phyloP scores from a whole-genome alignment of 1,284 basidiomycete species.

The Cystobasidium slooffiae region DNA sequence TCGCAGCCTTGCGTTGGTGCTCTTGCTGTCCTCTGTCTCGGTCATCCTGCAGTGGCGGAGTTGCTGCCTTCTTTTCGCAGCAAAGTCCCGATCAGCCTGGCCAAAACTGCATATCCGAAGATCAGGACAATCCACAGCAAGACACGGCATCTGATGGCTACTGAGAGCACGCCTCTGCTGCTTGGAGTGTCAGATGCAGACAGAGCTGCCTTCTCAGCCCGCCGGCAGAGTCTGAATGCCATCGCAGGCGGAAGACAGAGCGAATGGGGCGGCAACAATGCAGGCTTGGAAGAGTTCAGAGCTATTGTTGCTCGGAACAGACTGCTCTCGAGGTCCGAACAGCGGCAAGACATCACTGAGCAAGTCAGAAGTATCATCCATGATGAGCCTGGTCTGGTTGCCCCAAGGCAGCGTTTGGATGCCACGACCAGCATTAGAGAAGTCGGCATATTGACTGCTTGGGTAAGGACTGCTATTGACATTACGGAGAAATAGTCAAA shows the following conservation, averaged over 20 bases:
- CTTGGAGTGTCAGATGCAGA: slow-evolving; percentile 4
- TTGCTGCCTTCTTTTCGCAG: no score
- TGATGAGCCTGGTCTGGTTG: slow-evolving; percentile 21
- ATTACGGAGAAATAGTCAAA: neutral
- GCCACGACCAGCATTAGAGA: slow-evolving; percentile 19
- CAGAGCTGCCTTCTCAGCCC: slow-evolving; percentile 1
- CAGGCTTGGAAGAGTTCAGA: slow-evolving; percentile 25
- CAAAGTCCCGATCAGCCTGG: no score
- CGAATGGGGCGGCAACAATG: slow-evolving; percentile 26
- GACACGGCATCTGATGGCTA: slow-evolving; percentile 6
- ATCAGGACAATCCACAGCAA: neutral
- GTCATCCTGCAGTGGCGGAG: no score
- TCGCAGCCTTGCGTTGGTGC: no score
- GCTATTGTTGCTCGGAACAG: slow-evolving; percentile 2
- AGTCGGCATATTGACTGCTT: slow-evolving; percentile 19
- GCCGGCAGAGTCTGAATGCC: slow-evolving; percentile 22
- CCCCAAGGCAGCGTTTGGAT: slow-evolving; percentile 2
- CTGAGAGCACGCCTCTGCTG: slow-evolving; percentile 22
- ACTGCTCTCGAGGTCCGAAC: slow-evolving; percentile 20
- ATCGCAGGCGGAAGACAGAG: slow-evolving; percentile 29
- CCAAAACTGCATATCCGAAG: no score
- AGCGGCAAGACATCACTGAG: slow-evolving; percentile 16
- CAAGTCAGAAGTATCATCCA: slow-evolving; percentile 22
- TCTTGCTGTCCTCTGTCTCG: no score
- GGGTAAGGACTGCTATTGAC: neutral